Evolutionary conservation across 179 eudicot genomes (phyloP).

Genomic region (Spinacia oleracea): DNA sequence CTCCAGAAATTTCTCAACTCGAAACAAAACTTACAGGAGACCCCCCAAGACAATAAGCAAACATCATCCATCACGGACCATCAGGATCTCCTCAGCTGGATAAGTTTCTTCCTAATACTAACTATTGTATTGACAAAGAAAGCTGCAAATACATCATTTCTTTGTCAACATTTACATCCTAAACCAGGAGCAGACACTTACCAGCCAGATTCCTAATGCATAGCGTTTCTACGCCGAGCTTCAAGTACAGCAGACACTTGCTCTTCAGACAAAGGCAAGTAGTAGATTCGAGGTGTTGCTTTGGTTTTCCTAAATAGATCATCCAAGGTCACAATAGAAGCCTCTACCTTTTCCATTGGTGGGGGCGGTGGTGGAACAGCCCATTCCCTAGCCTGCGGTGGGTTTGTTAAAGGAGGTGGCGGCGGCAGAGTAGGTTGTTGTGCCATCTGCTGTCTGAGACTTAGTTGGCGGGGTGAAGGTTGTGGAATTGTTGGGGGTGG

Average conservation of each 20-base stretch:
- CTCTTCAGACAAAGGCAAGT: conserved; percentile 81
- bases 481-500: conserved; percentile 37
- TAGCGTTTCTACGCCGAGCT: conserved; percentile 40
- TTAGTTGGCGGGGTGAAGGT: conserved; percentile 49
- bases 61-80: conserved; percentile 18
- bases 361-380: conserved; percentile 29
- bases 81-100: conserved; percentile 13
- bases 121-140: conserved; percentile 43
- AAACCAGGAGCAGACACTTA: conserved; percentile 32
- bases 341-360: conserved; percentile 61
- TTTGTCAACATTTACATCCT: conserved; percentile 40
- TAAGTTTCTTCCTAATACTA: conserved; percentile 18
- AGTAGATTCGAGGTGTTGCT: conserved; percentile 85
- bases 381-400: conserved; percentile 27
- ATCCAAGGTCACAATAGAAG: conserved; percentile 79
- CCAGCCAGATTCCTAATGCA: conserved; percentile 44
- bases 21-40: conserved; percentile 4
- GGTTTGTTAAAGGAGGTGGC: conserved; percentile 47
- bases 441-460: conserved; percentile 44
- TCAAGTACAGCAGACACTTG: conserved; percentile 58
- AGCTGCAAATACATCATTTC: conserved; percentile 55
- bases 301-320: conserved; percentile 90
- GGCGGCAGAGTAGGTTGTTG: conserved; percentile 56
- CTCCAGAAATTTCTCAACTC: background rate
- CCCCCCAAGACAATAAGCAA: conserved; percentile 11